Base-by-base conservation (phyloP, 495 filamentous ascomycete genomes). In the Penicillium canariense region DNA sequence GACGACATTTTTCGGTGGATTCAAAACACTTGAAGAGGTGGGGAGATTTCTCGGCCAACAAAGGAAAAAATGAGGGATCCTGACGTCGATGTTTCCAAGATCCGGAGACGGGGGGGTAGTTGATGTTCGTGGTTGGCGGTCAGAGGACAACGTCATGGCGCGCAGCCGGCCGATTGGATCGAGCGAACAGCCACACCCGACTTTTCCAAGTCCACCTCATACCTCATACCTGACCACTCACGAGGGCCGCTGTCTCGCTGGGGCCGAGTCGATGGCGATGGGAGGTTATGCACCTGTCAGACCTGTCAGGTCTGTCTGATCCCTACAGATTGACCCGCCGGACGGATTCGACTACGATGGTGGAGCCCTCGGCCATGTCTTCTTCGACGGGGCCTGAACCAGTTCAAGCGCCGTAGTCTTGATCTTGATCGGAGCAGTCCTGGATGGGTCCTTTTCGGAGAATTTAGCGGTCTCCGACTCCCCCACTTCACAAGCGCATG, bases 81-180 rank as follows among this genome's bases (percentile, higher is more conserved):
- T 50, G 28, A 23, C 34, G 35, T 26, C 48, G 11, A 20, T n/a
- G 42, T 54, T 39, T 45, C 32, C 49, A 58, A 32, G 20, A 50
- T 11, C 4, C 20, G 27, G 15, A 46, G 38, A 51, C 32, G 54
- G 49, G 32, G 54, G 32, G 34, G 25, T 31, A 32, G 27, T 23
- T 27, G 28, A 49, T 35, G 48, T 36, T 31, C 38, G 31, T 56
- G 47, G 43, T 55, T 57, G 62, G 57, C 63, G 62, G 61, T 66
- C 60, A 67, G 48, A 59, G 30, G 50, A 56, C 54, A 54, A 67
- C 63, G 61, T 67, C 63, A 67, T 64, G 53, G 48, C 14, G 42
- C 46, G 43, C 28, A 47, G 27, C n/a, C n/a, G n/a, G n/a, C n/a
- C n/a, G n/a, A n/a, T n/a, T n/a, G 28, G 60, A 63, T 56, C 56